These are phyloP conservation scores for Plicaturopsis crispa DNA, from an alignment of 768 basidiomycete genomes.

Conservation along the genomic window DNA sequence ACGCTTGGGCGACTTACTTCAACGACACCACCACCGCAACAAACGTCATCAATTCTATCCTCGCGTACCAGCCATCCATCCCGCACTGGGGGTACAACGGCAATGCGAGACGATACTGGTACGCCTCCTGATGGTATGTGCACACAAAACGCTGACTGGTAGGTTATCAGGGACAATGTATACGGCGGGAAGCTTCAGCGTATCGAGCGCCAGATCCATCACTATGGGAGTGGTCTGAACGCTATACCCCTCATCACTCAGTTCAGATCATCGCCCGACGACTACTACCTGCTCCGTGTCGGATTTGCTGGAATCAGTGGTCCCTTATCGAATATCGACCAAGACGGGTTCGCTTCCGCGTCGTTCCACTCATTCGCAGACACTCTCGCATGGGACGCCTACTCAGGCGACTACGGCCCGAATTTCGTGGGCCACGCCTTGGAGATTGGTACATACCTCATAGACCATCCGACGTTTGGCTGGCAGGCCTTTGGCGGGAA, in stretches of 20 bases:
- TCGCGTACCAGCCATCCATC: slow-evolving; percentile 49
- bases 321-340: slow-evolving; percentile 47
- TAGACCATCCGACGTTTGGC: slow-evolving; percentile 50
- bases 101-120: slow-evolving; percentile 52
- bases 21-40: slow-evolving; percentile 41
- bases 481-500: slow-evolving; percentile 55
- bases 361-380: slow-evolving; percentile 54
- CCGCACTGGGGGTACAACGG: slow-evolving; percentile 60
- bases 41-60: slow-evolving; percentile 46
- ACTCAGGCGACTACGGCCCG: slow-evolving; percentile 54
- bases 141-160: slow-evolving; percentile 4
- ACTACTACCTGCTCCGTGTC: slow-evolving; percentile 43
- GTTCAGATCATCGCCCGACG: slow-evolving; percentile 37
- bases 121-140: slow-evolving; percentile 5
- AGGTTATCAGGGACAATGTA: slow-evolving; percentile 39
- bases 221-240: slow-evolving; percentile 51
- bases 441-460: slow-evolving; percentile 34
- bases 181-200: slow-evolving; percentile 48
- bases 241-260: slow-evolving; percentile 44
- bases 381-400: slow-evolving; percentile 49
- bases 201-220: slow-evolving; percentile 51
- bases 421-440: slow-evolving; percentile 49
- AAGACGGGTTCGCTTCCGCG: slow-evolving; percentile 50
- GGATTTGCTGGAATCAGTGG: slow-evolving; percentile 47
- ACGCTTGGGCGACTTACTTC: slow-evolving; percentile 46